Evolutionary conservation across 108 stramenopile species (phyloP).

Genomic region (Stephanodiscus minutulus): DNA sequence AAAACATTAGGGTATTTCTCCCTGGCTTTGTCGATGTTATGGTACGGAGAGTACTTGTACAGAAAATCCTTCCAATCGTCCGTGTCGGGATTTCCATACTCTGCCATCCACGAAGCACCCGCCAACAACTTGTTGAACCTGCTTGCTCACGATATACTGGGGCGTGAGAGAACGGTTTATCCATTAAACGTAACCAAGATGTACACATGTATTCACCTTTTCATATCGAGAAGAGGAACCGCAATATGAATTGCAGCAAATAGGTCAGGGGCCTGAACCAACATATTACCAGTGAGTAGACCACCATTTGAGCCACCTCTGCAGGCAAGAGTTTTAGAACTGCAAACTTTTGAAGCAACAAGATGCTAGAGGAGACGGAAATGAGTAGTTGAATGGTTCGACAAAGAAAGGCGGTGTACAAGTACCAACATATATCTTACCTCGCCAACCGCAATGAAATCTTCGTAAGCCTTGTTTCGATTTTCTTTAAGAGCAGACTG

Average conservation of each 20-base stretch:
- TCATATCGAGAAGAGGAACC: conserved; percentile 94
- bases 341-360: conserved; percentile 69
- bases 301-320: conserved; percentile 98
- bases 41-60: conserved; percentile 87
- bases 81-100: conserved; percentile 96
- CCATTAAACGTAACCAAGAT: not conserved
- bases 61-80: conserved; percentile 91
- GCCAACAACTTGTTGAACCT: conserved; percentile 26
- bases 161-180: not conserved
- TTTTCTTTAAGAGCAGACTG: conserved; percentile 73
- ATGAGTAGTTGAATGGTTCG: conserved; percentile 39
- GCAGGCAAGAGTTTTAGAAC: conserved; percentile 82
- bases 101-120: conserved; percentile 95
- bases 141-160: conserved; percentile 49
- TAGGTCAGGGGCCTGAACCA: conserved; percentile 89
- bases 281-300: conserved; percentile 89
- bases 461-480: conserved; percentile 93
- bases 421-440: too few species aligned
- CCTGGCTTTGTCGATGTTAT: conserved; percentile 70
- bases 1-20: conserved; percentile 77
- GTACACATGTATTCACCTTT: conserved; percentile 30
- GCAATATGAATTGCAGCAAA: conserved; percentile 95
- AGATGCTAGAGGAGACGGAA: conserved; percentile 55
- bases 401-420: too few species aligned
- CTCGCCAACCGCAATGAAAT: conserved; percentile 87